Base-by-base conservation (phyloP, 139 green algal genomes). In the Ostreobium quekettii region DNA sequence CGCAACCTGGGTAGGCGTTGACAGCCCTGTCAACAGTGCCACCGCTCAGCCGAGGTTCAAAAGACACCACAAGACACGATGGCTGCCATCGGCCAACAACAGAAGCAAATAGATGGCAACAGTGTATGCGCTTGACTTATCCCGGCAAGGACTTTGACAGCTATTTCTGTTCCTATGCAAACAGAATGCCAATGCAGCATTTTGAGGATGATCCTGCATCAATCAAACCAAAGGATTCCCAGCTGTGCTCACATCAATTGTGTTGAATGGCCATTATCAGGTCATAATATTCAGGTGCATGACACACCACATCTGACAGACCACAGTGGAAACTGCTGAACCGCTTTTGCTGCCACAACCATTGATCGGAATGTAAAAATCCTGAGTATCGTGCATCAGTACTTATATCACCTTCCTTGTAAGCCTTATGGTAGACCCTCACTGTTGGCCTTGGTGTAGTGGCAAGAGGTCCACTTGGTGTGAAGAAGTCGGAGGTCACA, bases 1-100 rank as follows among this genome's bases (percentile, higher is more conserved):
- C 0, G 77, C 85, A 32, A 91, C 82, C 42, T 83, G 24, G 0
- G 5, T 36, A 1, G 84, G 84, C 0, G 76, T 86, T 2, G 57
- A 48, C 26, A 22, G 3, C 7, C 71, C 78, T 78, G 68, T 2
- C n/a, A 28, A 39, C 29, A 6, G 8, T 48, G 35, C 22, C 59
- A 8, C 5, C 22, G 59, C 22, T 8, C 30, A 30, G 7, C 28
- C 5, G 7, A 32, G 33, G 61, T 46, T 61, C 3, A 46, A 11
- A 31, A 46, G 3, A 46, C 35, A 22, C 24, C 5, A 8, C 30
- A 8, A n/a, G 6, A 26, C 35, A 26, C 6, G 33, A 57, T 4
- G 11, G 2, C 8, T 36, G 37, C 47, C 28, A 28, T 38, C 32
- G 1, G 8, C 1, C 7, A 1, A n/a, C 24, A n/a, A 19, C 68